Evolutionary conservation across 345 rosid genomes (phyloP).

Genomic region (Iberis pinnata): DNA sequence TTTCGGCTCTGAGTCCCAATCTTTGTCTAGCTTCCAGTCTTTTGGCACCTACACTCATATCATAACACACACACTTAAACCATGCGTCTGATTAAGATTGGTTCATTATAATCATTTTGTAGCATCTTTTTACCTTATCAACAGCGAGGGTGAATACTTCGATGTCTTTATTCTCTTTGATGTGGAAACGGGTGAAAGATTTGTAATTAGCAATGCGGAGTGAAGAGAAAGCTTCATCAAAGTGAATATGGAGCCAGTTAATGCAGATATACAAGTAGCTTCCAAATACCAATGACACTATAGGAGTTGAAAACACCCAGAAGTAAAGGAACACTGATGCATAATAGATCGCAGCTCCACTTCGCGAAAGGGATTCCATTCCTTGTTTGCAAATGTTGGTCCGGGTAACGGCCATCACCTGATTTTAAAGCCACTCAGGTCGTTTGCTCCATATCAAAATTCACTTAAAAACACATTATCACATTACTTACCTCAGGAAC

Average conservation of each 20-base stretch:
- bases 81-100: too few species aligned
- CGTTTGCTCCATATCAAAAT: too few species aligned
- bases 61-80: not conserved
- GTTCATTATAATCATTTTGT: not conserved
- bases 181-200: conserved; percentile 84
- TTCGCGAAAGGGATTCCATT: conserved; percentile 67
- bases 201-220: conserved; percentile 98
- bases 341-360: conserved; percentile 78
- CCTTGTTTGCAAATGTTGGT: conserved; percentile 83
- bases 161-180: conserved; percentile 58
- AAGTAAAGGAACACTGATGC: conserved; percentile 94
- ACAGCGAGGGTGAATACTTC: conserved; percentile 94
- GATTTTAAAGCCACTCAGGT: too few species aligned
- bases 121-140: conserved; percentile 56
- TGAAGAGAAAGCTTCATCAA: conserved; percentile 97
- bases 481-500: conserved; percentile 72
- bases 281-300: conserved; percentile 90
- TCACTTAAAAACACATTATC: not conserved
- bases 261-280: conserved; percentile 94
- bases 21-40: conserved; percentile 79
- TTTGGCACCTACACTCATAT: conserved; percentile 63
- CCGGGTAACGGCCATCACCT: conserved; percentile 97
- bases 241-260: conserved; percentile 96
- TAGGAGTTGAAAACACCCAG: conserved; percentile 97
- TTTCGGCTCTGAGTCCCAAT: conserved; percentile 68